Evolutionary conservation across 495 filamentous ascomycete species (phyloP), one percentile per base, ranked within the genome.

Genomic region (Penicillium fimorum): DNA sequence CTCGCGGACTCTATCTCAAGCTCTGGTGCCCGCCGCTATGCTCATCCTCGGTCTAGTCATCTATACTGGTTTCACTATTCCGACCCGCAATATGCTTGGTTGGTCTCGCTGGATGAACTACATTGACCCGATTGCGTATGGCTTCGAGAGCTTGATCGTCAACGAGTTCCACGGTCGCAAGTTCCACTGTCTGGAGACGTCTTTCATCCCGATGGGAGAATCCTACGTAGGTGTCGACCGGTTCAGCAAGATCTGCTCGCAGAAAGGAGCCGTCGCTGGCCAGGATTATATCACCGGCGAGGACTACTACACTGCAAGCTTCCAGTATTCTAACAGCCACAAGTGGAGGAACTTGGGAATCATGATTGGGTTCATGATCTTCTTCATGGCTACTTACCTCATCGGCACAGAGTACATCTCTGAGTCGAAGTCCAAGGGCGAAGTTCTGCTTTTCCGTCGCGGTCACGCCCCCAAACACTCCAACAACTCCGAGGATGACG

Each of bases 261-360:
- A 82, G n/a, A 79, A 79, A 22, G 85, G 87, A 22, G 77, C 83
- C 13, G 64, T 57, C 11, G 69, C 78, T 24, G 86, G 84, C 22
- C 62, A 64, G 1, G 41, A 63, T 0, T 24, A 56, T 13, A 80
- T 89, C 17, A 51, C 58, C 25, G 83, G 85, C 32, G 74, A 70
- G 41, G 69, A 72, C 17, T 88, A 84, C 57, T 77, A 85, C 24
- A 44, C 67, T 25, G 59, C 74, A 6, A 82, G 79, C 33, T 89
- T 79, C 66, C 67, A 71, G 8, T 89, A 89, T 57, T 72, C 70
- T 20, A 66, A 76, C 40, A 70, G 64, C 24, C 82, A 90, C 60
- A 77, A 87, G 29, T 90, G 87, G 87, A 70, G 86, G n/a, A 88
- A 89, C 56, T 66, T 88, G 58, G 87, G 85, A 24, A 82, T 91